Evolutionary conservation across 2,329 filamentous ascomycete species (phyloP).

Genomic region (Grosmannia clavigera): DNA sequence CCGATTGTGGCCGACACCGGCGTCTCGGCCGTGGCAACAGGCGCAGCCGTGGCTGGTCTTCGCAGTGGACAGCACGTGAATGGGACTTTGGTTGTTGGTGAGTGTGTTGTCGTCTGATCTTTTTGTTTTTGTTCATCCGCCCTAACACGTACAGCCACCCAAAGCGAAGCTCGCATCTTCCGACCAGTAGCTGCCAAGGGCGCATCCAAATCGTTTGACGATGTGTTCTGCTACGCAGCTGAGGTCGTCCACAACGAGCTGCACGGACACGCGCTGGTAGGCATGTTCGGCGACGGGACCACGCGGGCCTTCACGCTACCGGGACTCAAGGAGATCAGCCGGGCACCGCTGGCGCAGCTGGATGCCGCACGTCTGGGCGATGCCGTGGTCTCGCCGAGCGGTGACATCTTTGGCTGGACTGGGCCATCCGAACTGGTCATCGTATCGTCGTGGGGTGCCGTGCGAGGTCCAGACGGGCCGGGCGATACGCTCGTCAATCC

Average conservation of each 20-base stretch:
- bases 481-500: conserved; percentile 73
- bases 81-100: conserved; percentile 66
- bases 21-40: conserved; percentile 62
- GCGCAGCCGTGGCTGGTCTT: conserved; percentile 61
- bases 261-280: conserved; percentile 67
- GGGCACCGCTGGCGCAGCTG: conserved; percentile 52
- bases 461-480: conserved; percentile 46
- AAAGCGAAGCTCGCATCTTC: conserved; percentile 76
- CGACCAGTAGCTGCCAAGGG: conserved; percentile 75
- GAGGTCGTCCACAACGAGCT: conserved; percentile 62
- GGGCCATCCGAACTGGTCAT: conserved; percentile 77
- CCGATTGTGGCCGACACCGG: conserved; percentile 74
- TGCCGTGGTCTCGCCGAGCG: conserved; percentile 60
- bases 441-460: conserved; percentile 69
- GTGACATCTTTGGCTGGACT: conserved; percentile 78
- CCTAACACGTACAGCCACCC: conserved; percentile 35
- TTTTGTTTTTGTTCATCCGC: neutral
- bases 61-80: conserved; percentile 63
- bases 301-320: conserved; percentile 79
- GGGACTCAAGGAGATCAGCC: conserved; percentile 70
- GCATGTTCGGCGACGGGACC: conserved; percentile 71
- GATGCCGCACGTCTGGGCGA: conserved; percentile 62
- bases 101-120: neutral
- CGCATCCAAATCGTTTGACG: conserved; percentile 83
- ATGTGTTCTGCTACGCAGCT: conserved; percentile 69